phyloP scores from a whole-genome alignment of 2,329 filamentous ascomycete genomes.

The Mycosphaerella sp. region DNA sequence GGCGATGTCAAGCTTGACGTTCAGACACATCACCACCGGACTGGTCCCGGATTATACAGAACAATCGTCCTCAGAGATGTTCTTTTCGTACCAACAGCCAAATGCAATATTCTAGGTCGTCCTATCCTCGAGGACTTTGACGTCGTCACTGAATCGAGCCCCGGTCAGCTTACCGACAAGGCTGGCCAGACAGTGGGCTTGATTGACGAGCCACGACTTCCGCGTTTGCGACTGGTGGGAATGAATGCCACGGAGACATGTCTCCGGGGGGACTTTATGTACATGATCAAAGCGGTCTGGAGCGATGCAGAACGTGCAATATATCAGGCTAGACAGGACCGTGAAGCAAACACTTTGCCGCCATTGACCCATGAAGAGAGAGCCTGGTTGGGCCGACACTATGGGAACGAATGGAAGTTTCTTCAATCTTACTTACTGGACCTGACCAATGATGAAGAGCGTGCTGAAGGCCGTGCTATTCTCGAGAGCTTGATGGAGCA shows the following conservation, averaged over 20 bases:
- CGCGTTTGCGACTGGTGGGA: neutral
- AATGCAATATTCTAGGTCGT: constrained; percentile 14
- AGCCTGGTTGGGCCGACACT: constrained; percentile 35
- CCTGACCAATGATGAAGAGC: constrained; percentile 37
- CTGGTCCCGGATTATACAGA: neutral
- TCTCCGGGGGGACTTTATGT: neutral
- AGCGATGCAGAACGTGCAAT: neutral
- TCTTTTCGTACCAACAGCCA: constrained; percentile 12
- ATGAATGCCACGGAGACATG: neutral
- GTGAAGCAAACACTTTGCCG: neutral
- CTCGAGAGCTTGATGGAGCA: constrained; percentile 28
- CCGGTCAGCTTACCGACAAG: neutral
- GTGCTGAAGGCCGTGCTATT: constrained; percentile 33
- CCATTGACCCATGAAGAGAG: constrained; percentile 24
- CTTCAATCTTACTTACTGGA: constrained; percentile 29
- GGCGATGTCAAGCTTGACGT: constrained; percentile 12
- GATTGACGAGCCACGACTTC: neutral
- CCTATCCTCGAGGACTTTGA: neutral
- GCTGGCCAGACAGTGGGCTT: neutral
- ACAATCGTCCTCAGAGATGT: constrained; percentile 8
- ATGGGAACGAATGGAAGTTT: constrained; percentile 33
- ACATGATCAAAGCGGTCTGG: neutral
- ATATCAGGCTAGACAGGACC: neutral
- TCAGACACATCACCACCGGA: neutral
- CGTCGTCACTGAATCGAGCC: neutral